Percentiles rank a stretch among this genome's conserved stretches.
Evolutionary conservation across 148 eudicot genomes (phyloP).

Genomic region (Nyssa sinensis): DNA sequence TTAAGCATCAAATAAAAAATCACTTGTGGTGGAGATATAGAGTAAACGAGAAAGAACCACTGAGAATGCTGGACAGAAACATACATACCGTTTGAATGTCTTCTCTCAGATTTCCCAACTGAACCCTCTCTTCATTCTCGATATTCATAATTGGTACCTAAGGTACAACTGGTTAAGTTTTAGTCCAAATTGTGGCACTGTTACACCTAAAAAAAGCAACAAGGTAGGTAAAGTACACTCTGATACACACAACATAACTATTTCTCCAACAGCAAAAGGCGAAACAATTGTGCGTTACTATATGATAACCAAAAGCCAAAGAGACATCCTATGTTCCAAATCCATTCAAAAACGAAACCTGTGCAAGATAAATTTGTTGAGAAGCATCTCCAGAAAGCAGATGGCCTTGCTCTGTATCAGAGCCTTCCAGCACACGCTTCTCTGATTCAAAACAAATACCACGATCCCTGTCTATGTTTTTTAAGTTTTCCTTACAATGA

Average conservation of each 20-base stretch:
- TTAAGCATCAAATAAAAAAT: not conserved
- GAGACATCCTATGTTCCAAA: conserved; percentile 5
- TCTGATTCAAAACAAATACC: conserved; percentile 33
- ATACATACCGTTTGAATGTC: conserved; percentile 64
- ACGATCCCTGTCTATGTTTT: conserved; percentile 24
- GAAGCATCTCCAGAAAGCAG: conserved; percentile 37
- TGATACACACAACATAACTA: conserved; percentile 4
- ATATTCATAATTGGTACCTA: conserved; percentile 74
- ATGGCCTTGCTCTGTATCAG: conserved; percentile 33
- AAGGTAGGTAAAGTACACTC: not conserved
- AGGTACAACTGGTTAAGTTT: conserved; percentile 13
- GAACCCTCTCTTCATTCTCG: conserved; percentile 71
- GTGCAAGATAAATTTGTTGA: conserved; percentile 78
- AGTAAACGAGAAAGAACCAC: not conserved
- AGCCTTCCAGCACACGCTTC: conserved; percentile 21
- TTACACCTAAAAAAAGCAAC: not conserved
- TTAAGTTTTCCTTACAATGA: conserved; percentile 45
- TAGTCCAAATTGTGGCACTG: not conserved
- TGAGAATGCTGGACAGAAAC: not conserved
- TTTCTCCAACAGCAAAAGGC: not conserved
- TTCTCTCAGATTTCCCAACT: conserved; percentile 56
- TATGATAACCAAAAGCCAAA: not conserved
- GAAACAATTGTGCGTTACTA: conserved; percentile 3
- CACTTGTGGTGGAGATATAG: too few relatives aligned
- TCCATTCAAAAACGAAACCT: conserved; percentile 44